These are phyloP conservation scores for Exophiala spinifera DNA, from an alignment of 2,329 filamentous ascomycete genomes.

Conservation along the genomic window DNA sequence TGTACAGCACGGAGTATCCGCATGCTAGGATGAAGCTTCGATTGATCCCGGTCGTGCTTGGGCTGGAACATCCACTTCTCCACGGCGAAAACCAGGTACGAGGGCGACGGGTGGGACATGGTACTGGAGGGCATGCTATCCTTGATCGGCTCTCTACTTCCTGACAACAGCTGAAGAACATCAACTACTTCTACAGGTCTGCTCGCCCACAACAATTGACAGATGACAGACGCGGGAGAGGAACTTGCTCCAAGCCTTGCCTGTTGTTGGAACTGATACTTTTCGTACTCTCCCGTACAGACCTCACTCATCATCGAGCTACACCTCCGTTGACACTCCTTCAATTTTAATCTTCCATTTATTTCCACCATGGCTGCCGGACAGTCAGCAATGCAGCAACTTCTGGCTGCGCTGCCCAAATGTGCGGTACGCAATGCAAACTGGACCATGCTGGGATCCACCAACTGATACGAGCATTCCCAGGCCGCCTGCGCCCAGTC, in stretches of 20 bases:
- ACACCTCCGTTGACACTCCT: neutral
- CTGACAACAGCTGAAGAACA: too few relatives aligned
- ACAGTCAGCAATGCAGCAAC: neutral
- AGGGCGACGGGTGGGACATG: neutral
- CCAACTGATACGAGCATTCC: neutral
- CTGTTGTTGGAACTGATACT: too few relatives aligned
- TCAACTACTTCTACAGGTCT: too few relatives aligned
- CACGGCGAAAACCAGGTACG: neutral
- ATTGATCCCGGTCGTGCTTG: neutral
- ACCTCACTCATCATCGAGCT: neutral
- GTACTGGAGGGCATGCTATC: neutral
- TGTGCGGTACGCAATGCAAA: neutral
- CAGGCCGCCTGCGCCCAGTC: constrained; percentile 13
- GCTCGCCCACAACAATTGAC: too few relatives aligned
- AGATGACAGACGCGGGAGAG: too few relatives aligned
- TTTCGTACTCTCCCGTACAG: neutral
- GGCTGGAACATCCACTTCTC: neutral
- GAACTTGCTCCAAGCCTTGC: too few relatives aligned
- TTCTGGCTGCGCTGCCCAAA: neutral
- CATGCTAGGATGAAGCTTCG: neutral
- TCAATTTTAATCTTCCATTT: neutral
- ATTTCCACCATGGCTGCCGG: neutral
- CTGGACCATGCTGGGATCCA: neutral
- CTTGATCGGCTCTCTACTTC: neutral
- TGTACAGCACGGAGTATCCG: too few relatives aligned